Base-by-base conservation (phyloP, 1,284 basidiomycete genomes). In the Paramarasmius palmivorus region DNA sequence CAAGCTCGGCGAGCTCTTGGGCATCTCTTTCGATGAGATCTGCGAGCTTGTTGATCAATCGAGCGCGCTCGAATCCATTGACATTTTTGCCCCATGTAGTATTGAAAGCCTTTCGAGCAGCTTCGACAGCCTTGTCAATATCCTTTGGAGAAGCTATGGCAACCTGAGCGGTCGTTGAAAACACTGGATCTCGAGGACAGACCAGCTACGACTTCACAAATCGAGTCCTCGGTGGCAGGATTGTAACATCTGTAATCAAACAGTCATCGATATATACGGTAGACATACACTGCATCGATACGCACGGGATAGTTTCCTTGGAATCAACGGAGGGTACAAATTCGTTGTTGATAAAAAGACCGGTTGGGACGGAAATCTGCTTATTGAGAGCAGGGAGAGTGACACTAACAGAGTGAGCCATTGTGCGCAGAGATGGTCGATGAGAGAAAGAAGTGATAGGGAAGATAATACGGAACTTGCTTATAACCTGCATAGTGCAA, bases 61-160 rank as follows among this genome's bases (percentile, higher is more conserved):
- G 82, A 34, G 90, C 86, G 51, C 95, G 83, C 71, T 94, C 86
- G 52, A 86, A 82, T 34, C 90, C 91, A 12, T 92, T 86, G 50
- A 90, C 82, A 60, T 93, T 92, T 70, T 88, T 88, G 15, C 94
- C 95, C 94, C 95, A 97, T 26, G 88, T 87, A 6, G 87, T 92
- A 57, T 88, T 84, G 77, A 92, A 93, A 4, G 95, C 92, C 51
- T 82, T 76, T 59, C 93, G 83, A 26, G 95, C 94, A 15, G 92
- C 90, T 20, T 81, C 79, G 47, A 95, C 93, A 7, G 93, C 93
- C 39, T 75, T 66, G 65, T 95, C 89, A 61, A 95, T 86, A 68
- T 95, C 93, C 68, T 84, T 86, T 45, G 66, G 73, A 56, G 82
- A 92, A 44, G 73, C 91, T 91, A 65, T 61, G 57, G 50, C 61